These are phyloP conservation scores for Arthroderma uncinatum DNA, from an alignment of 2,329 filamentous ascomycete species.

Conservation along the genomic window DNA sequence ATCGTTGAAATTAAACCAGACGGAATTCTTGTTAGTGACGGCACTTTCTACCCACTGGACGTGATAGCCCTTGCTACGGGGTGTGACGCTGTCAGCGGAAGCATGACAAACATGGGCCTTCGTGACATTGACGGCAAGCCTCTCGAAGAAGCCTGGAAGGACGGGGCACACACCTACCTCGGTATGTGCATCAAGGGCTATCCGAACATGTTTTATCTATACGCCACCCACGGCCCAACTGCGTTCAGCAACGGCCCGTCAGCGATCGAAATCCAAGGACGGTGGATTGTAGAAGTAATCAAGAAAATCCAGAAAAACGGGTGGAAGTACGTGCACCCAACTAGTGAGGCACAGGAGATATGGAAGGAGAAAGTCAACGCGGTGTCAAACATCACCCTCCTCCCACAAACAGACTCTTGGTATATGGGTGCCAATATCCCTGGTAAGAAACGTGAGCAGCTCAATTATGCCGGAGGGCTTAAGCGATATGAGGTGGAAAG, in stretches of 20 bases:
- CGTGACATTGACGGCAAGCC: conserved; percentile 20
- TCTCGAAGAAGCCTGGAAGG: conserved; percentile 28
- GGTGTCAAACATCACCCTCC: conserved; percentile 37
- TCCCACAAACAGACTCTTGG: conserved; percentile 40
- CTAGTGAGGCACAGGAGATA: conserved; percentile 34
- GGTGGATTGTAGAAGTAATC: conserved; percentile 46
- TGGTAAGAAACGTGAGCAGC: conserved; percentile 44
- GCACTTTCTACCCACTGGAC: conserved; percentile 29
- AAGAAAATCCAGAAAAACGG: conserved; percentile 37
- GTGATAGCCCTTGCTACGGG: conserved; percentile 33
- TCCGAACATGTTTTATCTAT: conserved; percentile 44
- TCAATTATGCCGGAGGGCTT: conserved; percentile 34
- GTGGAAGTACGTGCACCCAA: conserved; percentile 44
- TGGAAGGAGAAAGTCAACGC: conserved; percentile 43
- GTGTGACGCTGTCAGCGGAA: conserved; percentile 32
- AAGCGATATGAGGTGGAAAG: conserved; percentile 9
- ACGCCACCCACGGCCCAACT: conserved; percentile 47
- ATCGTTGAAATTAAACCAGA: conserved; percentile 31
- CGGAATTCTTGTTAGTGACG: conserved; percentile 34
- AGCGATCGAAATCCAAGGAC: conserved; percentile 43
- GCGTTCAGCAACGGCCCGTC: conserved; percentile 46
- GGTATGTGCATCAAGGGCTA: conserved; percentile 22
- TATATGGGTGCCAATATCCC: conserved; percentile 50
- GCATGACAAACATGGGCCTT: conserved; percentile 27
- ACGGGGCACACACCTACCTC: conserved; percentile 30